Evolutionary conservation across 225 moss, liverwort and hornwort genomes (phyloP), one percentile per base, ranked within the genome.

Genomic region (Pseudisothecium myosuroides): DNA sequence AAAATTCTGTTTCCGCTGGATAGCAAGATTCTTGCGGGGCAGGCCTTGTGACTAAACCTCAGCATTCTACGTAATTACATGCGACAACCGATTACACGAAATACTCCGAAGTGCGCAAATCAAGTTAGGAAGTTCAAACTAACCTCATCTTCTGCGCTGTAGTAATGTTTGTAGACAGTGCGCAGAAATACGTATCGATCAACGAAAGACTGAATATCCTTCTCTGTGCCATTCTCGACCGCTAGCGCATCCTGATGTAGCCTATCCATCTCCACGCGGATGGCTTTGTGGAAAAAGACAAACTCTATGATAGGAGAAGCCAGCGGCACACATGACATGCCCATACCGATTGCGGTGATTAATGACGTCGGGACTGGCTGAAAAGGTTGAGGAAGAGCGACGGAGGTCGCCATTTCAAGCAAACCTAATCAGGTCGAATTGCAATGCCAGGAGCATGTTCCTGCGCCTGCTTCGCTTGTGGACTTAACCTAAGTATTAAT

Each of bases 121-220:
- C 54, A 66, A 80, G 66, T 77, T 45, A 34, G 56, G 74, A 75
- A 88, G 60, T 49, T 54, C 64, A 65, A 49, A 91, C 87, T 88
- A 36, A 97, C 98, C 98, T 98, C 98, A 90, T 97, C 98, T 89
- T 98, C 98, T 43, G 97, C 97, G 76, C 97, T 92, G 88, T 95
- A 95, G 62, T 97, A 96, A 87, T 98, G 97, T 92, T 96, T 96
- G 93, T 98, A 97, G 52, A 98, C 92, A 65, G 96, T 93, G 67
- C 96, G 97, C 76, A 98, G 85, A 89, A 98, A 98, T 82, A 93
- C 93, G 82, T 97, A 98, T 77, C 98, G 96, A 91, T 96, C 88
- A 96, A 94, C 84, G 69, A 92, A 85, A 85, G 91, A 91, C 89
- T 90, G 94, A 88, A 98, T 94, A 90, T 97, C 96, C 87, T 92